Conservation (phyloP, 306 rosid genomes). For the Malus fusca region DNA sequence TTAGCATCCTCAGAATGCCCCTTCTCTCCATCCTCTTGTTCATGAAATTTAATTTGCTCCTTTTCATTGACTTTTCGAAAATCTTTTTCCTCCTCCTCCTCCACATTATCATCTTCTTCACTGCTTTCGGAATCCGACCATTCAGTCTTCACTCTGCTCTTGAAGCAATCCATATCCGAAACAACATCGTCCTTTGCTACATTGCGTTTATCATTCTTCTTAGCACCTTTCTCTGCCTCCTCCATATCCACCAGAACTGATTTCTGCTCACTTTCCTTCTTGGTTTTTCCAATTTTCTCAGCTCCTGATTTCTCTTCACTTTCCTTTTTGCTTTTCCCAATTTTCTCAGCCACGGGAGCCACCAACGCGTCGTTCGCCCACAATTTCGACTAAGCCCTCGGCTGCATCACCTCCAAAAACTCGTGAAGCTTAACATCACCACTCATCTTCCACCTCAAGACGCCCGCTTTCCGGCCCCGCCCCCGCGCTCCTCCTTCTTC, state of each 20-base stretch:
- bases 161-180: slow-evolving; percentile 79
- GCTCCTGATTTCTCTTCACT: not conserved
- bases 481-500: slow-evolving; percentile 21
- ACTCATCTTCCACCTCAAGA: slow-evolving; percentile 21
- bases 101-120: slow-evolving; percentile 14
- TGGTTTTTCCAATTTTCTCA: slow-evolving; percentile 7
- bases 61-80: slow-evolving; percentile 14
- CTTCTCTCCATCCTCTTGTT: slow-evolving; percentile 19
- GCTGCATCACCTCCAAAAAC: slow-evolving; percentile 79
- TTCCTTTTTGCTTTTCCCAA: slow-evolving; percentile 23
- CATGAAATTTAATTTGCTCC: slow-evolving; percentile 18
- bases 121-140: slow-evolving; percentile 85
- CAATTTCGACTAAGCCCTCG: slow-evolving; percentile 63
- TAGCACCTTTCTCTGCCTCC: slow-evolving; percentile 19
- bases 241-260: slow-evolving; percentile 18
- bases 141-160: slow-evolving; percentile 59
- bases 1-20: not conserved
- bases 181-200: slow-evolving; percentile 32
- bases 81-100: not conserved
- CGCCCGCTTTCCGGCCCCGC: not conserved
- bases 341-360: slow-evolving; percentile 11
- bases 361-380: slow-evolving; percentile 71
- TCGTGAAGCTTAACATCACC: slow-evolving; percentile 62
- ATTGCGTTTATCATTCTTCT: slow-evolving; percentile 17
- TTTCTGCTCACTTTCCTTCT: slow-evolving; percentile 21